Conservation (phyloP, 2,329 filamentous ascomycete species). For the Aureobasidium sp. region DNA sequence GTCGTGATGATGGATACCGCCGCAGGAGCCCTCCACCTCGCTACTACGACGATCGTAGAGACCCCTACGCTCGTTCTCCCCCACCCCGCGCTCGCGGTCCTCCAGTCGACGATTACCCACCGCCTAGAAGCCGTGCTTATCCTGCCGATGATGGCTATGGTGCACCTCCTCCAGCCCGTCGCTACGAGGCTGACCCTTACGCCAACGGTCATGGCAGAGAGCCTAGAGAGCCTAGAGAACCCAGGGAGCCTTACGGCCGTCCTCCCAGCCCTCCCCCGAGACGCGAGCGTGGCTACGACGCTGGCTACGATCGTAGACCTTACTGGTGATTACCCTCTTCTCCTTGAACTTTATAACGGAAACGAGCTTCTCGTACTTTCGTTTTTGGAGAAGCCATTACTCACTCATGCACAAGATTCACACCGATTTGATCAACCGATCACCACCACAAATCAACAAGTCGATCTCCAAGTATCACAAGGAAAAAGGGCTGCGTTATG, state of each 20-base stretch:
- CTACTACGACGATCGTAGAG: constrained; percentile 77
- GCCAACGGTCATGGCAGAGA: constrained; percentile 48
- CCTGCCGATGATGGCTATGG: constrained; percentile 72
- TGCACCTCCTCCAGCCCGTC: constrained; percentile 41
- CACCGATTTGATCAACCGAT: constrained; percentile 2
- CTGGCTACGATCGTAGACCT: constrained; percentile 46
- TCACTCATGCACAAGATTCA: constrained; percentile 6
- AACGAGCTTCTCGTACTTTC: neutral
- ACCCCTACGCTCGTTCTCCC: constrained; percentile 61
- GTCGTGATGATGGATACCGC: constrained; percentile 78
- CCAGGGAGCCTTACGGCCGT: constrained; percentile 49
- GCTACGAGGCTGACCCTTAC: constrained; percentile 55
- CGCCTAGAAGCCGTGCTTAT: constrained; percentile 50
- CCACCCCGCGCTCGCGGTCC: constrained; percentile 56
- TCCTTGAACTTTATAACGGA: neutral
- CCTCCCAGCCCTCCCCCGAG: constrained; percentile 41
- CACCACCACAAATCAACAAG: neutral
- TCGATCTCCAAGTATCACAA: neutral
- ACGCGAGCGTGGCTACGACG: constrained; percentile 23
- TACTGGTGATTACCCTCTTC: constrained; percentile 35
- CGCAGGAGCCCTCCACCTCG: constrained; percentile 70
- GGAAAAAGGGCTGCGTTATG: neutral
- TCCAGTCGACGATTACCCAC: constrained; percentile 70
- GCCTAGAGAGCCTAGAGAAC: constrained; percentile 42
- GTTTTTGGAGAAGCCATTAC: neutral